phyloP scores from a whole-genome alignment of 2,329 filamentous ascomycete species.

The Mycosphaerelloides madeirae region DNA sequence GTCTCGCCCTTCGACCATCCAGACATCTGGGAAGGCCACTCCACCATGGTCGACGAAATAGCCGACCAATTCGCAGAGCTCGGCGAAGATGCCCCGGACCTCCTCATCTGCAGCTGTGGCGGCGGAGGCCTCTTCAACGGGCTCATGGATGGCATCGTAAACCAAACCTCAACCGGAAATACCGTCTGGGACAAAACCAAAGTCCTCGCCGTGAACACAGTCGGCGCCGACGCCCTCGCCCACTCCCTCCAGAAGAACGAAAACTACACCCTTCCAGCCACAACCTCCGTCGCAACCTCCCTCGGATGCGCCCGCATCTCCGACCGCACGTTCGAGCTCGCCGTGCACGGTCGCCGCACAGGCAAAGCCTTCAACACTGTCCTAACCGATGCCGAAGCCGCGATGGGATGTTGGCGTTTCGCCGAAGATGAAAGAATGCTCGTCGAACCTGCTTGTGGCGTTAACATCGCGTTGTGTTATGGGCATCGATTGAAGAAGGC shows the following conservation, averaged over 20 bases:
- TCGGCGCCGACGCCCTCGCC: constrained; percentile 66
- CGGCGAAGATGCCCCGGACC: constrained; percentile 52
- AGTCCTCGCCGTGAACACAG: constrained; percentile 73
- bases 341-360: constrained; percentile 32
- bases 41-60: constrained; percentile 54
- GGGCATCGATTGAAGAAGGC: constrained; percentile 56
- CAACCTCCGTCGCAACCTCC: constrained; percentile 70
- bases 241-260: constrained; percentile 53
- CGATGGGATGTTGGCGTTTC: constrained; percentile 69
- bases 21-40: constrained; percentile 63
- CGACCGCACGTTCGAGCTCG: constrained; percentile 63
- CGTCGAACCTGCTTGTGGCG: constrained; percentile 82
- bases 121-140: constrained; percentile 78
- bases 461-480: constrained; percentile 69
- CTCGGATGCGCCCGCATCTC: constrained; percentile 68
- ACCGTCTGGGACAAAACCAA: constrained; percentile 33
- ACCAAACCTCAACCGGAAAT: constrained; percentile 21
- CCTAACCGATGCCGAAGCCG: constrained; percentile 71
- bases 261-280: constrained; percentile 58
- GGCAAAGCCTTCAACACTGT: constrained; percentile 58
- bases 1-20: constrained; percentile 67
- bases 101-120: constrained; percentile 72
- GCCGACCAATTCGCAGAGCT: constrained; percentile 36
- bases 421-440: constrained; percentile 77
- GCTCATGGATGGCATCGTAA: constrained; percentile 65